A percentile compares a stretch with the other conserved stretches of the same genome.
These are phyloP conservation scores for Lactarius pseudohatsudake DNA, from an alignment of 768 basidiomycete genomes.

Conservation along the genomic window DNA sequence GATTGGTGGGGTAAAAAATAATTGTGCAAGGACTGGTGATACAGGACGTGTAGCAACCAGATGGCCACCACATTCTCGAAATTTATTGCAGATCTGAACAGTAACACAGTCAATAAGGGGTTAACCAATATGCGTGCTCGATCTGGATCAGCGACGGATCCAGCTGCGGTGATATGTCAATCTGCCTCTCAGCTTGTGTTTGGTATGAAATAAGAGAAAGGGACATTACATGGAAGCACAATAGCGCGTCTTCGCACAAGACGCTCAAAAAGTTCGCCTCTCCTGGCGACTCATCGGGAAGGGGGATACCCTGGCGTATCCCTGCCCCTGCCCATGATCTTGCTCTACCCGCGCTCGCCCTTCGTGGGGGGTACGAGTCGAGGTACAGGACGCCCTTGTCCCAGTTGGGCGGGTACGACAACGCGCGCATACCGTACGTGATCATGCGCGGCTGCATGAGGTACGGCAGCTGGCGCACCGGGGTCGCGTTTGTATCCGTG, in stretches of 20 bases:
- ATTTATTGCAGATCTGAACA: not conserved
- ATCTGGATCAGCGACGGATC: conserved; percentile 6
- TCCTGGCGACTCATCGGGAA: not conserved
- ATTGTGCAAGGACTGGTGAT: too few species aligned
- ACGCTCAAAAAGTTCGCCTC: conserved; percentile 3
- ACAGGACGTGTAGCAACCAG: too few species aligned
- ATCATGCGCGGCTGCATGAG: conserved; percentile 5
- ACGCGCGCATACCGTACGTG: conserved; percentile 15
- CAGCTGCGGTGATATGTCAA: not conserved
- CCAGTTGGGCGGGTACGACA: conserved; percentile 18
- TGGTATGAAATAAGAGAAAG: not conserved
- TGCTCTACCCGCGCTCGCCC: not conserved
- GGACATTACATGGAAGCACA: conserved; percentile 15
- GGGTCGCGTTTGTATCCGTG: not conserved
- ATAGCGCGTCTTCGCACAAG: conserved; percentile 22
- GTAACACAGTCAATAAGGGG: not conserved
- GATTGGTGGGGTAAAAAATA: too few species aligned
- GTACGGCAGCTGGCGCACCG: conserved; percentile 10
- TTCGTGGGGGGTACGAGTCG: conserved; percentile 16
- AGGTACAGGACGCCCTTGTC: conserved; percentile 9
- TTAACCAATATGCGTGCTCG: conserved; percentile 18
- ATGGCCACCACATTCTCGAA: too few species aligned
- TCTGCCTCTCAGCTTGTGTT: not conserved
- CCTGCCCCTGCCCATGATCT: too few species aligned
- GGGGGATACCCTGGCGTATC: conserved; percentile 2